Conservation (phyloP, 805 yeast species). For the Saccharomycopsis sp. region DNA sequence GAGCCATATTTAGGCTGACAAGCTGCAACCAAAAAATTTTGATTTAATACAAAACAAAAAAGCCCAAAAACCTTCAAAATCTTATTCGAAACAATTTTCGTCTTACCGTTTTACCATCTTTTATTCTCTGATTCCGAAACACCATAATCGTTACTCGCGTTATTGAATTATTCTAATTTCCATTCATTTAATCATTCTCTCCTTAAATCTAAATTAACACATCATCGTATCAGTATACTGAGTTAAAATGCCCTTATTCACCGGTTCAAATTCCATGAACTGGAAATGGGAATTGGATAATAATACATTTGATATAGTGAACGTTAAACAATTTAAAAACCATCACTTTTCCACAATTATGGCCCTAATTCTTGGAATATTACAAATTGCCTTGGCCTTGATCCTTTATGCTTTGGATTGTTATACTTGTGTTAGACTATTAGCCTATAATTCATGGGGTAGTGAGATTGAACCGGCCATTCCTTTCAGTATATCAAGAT, state of each 20-base stretch:
- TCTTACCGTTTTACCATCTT: too few species aligned
- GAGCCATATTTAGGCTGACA: too few species aligned
- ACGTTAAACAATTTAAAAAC: constrained; percentile 37
- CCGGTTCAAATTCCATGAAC: constrained; percentile 6
- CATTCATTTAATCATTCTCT: too few species aligned
- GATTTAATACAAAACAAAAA: too few species aligned
- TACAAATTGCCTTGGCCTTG: constrained; percentile 33
- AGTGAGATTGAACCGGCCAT: constrained; percentile 38
- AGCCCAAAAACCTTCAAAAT: too few species aligned
- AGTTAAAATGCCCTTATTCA: background rate
- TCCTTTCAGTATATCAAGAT: constrained; percentile 41
- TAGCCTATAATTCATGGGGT: constrained; percentile 67
- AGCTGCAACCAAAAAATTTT: too few species aligned
- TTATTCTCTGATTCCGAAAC: too few species aligned
- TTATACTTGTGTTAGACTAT: constrained; percentile 64
- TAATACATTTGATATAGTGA: constrained; percentile 38
- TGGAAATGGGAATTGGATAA: constrained; percentile 28
- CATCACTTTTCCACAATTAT: constrained; percentile 32
- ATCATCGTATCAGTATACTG: too few species aligned
- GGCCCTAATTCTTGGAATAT: constrained; percentile 32
- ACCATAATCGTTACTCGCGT: too few species aligned
- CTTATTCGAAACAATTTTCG: too few species aligned
- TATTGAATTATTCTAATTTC: too few species aligned
- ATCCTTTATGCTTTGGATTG: constrained; percentile 48
- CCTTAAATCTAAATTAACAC: too few species aligned